A percentile compares a stretch with the other conserved stretches of the same genome.
phyloP scores from a whole-genome alignment of 2,329 filamentous ascomycete genomes.

The Verticillium nubilum region DNA sequence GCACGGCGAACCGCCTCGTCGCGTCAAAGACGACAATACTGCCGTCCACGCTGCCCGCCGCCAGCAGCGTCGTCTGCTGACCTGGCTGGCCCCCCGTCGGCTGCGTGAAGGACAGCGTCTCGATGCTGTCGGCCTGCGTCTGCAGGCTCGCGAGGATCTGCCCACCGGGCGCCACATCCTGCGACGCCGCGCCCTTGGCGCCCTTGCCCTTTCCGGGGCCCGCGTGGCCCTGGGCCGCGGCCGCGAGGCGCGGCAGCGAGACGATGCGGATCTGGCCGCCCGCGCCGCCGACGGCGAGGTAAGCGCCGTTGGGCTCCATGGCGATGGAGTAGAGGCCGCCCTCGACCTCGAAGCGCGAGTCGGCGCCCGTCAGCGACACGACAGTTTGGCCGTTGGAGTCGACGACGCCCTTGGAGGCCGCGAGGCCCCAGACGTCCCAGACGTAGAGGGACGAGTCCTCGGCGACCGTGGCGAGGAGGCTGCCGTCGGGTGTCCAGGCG shows the following conservation, averaged over 20 bases:
- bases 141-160: constrained; percentile 77
- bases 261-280: constrained; percentile 82
- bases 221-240: constrained; percentile 13
- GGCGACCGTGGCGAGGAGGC: constrained; percentile 78
- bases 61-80: constrained; percentile 41
- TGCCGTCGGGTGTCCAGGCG: constrained; percentile 83
- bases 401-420: constrained; percentile 50
- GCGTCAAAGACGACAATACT: constrained; percentile 84
- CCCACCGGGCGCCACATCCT: constrained; percentile 37
- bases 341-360: constrained; percentile 88
- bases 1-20: constrained; percentile 78
- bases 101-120: constrained; percentile 61
- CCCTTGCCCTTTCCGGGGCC: constrained; percentile 22
- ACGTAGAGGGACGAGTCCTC: constrained; percentile 88
- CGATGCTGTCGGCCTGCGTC: constrained; percentile 69
- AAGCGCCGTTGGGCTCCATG: constrained; percentile 70
- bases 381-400: constrained; percentile 57
- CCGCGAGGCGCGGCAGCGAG: constrained; percentile 63
- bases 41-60: constrained; percentile 65
- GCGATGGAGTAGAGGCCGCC: constrained; percentile 88
- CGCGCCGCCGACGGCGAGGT: constrained; percentile 83
- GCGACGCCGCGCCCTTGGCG: constrained; percentile 28
- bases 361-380: constrained; percentile 69
- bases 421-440: constrained; percentile 84
- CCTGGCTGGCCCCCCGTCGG: constrained; percentile 32